Evolutionary conservation across 1,284 basidiomycete species (phyloP), one percentile per base, ranked within the genome.

Genomic region (Fomitopsis pinicola): DNA sequence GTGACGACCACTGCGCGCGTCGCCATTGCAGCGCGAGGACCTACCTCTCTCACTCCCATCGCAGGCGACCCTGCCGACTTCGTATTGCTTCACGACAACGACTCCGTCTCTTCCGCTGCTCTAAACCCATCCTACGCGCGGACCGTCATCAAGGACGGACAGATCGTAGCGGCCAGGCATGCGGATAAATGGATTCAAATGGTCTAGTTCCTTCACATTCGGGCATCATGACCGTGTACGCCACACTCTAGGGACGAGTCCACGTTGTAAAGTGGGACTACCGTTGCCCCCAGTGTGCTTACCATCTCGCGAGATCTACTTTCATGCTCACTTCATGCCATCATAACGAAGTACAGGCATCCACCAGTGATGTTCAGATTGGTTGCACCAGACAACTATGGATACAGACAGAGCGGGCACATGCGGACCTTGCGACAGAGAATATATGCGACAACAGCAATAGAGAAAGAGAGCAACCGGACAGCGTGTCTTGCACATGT

Each of bases 41-140:
- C 55, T 3, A 17, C 8, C 15, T 35, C 42, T 14, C 53, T 58
- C 56, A 19, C 35, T 22, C 61, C 55, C 63, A 67, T 48, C 68
- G 71, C 45, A 68, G 80, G 80, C 33, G 77, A 79, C 64, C 72
- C 72, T 17, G 83, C 86, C 7, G 82, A 88, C 72, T 84, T 87
- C 60, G 80, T 87, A n/a, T 73, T 88, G 58, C 74, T 88, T 58
- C 84, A 84, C 65, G 78, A 77, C 35, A 78, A 78, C 62, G 66
- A 69, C 42, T 72, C 74, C n/a, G 67, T 83, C 53, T 79, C 79
- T 64, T 75, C 76, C 57, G 81, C 77, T 7, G 80, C 80, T 7
- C 76, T 86, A 35, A 78, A 78, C 63, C 85, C 85, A 30, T 71
- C 74, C 58, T 82, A 72, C 58, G 69, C 72, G 54, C 72, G 78